These are phyloP conservation scores for Russula virescens DNA, from an alignment of 768 basidiomycete species.

Conservation along the genomic window DNA sequence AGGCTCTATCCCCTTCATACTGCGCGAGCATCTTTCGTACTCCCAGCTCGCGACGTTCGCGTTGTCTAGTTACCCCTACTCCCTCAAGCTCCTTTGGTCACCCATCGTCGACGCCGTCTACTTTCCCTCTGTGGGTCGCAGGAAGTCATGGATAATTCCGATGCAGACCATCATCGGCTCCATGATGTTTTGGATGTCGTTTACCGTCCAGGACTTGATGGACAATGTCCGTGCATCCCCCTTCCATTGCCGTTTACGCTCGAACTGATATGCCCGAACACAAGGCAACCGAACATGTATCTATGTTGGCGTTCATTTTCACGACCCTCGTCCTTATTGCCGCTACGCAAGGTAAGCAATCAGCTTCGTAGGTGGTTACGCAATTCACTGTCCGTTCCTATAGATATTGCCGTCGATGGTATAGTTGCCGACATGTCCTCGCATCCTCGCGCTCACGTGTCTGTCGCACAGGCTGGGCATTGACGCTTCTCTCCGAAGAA, in stretches of 20 bases:
- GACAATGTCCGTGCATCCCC: constrained; percentile 52
- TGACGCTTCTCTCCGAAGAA: constrained; percentile 83
- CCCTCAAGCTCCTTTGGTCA: constrained; percentile 94
- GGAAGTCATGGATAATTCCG: constrained; percentile 99
- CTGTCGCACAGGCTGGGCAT: constrained; percentile 55
- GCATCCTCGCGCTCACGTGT: constrained; percentile 33
- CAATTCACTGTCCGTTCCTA: constrained; percentile 22
- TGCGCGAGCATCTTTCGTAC: constrained; percentile 93
- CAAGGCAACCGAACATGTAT: constrained; percentile 81
- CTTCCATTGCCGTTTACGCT: background rate
- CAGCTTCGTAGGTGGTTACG: background rate
- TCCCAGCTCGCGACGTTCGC: constrained; percentile 95
- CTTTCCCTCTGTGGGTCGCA: constrained; percentile 74
- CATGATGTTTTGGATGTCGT: constrained; percentile 73
- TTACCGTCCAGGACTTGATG: constrained; percentile 69
- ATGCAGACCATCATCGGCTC: constrained; percentile 89
- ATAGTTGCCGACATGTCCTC: constrained; percentile 31
- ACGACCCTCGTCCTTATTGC: constrained; percentile 90
- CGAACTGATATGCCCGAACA: constrained; percentile 12
- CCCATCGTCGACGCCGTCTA: constrained; percentile 94
- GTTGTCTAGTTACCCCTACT: constrained; percentile 90
- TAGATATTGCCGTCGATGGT: constrained; percentile 98
- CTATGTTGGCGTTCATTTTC: constrained; percentile 75
- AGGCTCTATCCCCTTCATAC: constrained; percentile 96
- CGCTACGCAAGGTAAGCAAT: constrained; percentile 84